phyloP scores from a whole-genome alignment of 192 early-diverging fungal species.

The Thamnidium elegans region DNA sequence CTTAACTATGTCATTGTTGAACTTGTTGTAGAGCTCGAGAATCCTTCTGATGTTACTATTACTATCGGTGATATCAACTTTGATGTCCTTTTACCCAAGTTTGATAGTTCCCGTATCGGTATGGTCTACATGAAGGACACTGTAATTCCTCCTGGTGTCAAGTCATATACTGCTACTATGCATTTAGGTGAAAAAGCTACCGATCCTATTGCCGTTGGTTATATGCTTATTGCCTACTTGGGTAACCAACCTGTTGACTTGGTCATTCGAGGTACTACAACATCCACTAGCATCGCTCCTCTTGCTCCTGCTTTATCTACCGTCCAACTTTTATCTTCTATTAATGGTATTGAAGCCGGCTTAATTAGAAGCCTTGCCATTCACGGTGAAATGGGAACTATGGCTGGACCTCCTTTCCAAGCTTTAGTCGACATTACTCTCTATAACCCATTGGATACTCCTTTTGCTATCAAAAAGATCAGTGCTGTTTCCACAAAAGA shows the following conservation, averaged over 20 bases:
- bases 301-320: slow-evolving; percentile 43
- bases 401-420: neutral
- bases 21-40: slow-evolving; percentile 16
- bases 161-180: slow-evolving; percentile 40
- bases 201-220: slow-evolving; percentile 28
- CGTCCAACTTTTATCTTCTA: slow-evolving; percentile 35
- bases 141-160: slow-evolving; percentile 46
- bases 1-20: neutral
- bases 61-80: slow-evolving; percentile 46
- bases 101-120: slow-evolving; percentile 33
- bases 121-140: slow-evolving; percentile 41
- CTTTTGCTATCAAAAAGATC: slow-evolving; percentile 4
- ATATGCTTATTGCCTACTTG: slow-evolving; percentile 43
- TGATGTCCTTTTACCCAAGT: slow-evolving; percentile 33
- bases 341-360: slow-evolving; percentile 46
- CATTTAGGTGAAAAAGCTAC: slow-evolving; percentile 31
- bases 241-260: slow-evolving; percentile 34
- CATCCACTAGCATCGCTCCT: slow-evolving; percentile 42
- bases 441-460: slow-evolving; percentile 23
- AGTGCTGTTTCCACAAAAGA: neutral
- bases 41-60: slow-evolving; percentile 54
- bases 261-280: slow-evolving; percentile 33
- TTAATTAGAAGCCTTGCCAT: slow-evolving; percentile 24
- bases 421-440: slow-evolving; percentile 12
- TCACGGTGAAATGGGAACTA: neutral